Evolutionary conservation across 805 yeast genomes (phyloP), one percentile per base, ranked within the genome.

Genomic region (Schwanniomyces yamadae): DNA sequence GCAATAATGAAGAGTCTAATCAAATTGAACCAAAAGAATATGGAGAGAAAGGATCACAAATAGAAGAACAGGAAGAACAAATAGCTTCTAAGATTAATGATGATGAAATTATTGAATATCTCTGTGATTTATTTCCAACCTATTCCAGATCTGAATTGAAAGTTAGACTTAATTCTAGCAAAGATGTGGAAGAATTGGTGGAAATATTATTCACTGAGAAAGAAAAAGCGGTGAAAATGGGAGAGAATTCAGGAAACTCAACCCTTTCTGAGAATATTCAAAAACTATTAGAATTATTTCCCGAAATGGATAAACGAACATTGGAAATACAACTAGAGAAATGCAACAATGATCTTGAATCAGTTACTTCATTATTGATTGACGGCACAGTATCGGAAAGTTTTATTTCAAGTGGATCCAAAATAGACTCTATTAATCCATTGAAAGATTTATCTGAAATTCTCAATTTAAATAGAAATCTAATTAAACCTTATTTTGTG

Each of bases 211-310:
- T 51, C 14, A 27, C 39, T 12, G 55, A 50, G 25, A 36, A 40
- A 14, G 31, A 28, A 28, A n/a, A n/a, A n/a, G n/a, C n/a, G n/a
- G n/a, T n/a, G n/a, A n/a, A n/a, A n/a, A n/a, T n/a, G n/a, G n/a
- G n/a, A n/a, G n/a, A n/a, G n/a, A n/a, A n/a, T n/a, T n/a, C n/a
- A n/a, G n/a, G n/a, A n/a, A n/a, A n/a, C n/a, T n/a, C n/a, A n/a
- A n/a, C n/a, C n/a, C n/a, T n/a, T n/a, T 15, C n/a, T 15, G 19
- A 15, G 6, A 9, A 4, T 27, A 5, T 16, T 13, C 2, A 27
- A 5, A 16, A 27, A 10, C 45, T 73, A 20, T 45, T 50, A 31
- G 69, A 64, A 10, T 65, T 78, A 55, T 77, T 78, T 40, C 82
- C 82, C 0, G 50, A 65, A 11, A 41, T 62, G 2, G 60, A 64